Conservation (phyloP, 768 basidiomycete species). For the Mycena amicta region DNA sequence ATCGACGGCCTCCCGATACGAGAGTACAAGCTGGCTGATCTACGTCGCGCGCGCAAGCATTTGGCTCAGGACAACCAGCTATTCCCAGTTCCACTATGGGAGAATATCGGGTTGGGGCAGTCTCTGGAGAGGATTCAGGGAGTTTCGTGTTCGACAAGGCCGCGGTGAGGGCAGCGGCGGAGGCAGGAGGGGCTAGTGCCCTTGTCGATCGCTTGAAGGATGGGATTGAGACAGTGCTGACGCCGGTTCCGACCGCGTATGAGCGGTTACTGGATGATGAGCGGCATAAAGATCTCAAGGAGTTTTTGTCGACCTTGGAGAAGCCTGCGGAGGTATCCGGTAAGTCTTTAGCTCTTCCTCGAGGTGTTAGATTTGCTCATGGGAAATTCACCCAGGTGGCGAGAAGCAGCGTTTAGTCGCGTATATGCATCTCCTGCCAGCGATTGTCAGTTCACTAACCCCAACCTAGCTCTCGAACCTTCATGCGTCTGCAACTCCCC, state of each 20-base stretch:
- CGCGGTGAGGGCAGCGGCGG: slow-evolving; percentile 3
- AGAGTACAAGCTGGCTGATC: slow-evolving; percentile 28
- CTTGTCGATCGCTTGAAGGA: slow-evolving; percentile 9
- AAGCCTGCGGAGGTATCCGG: slow-evolving; percentile 9
- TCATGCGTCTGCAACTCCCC: slow-evolving; percentile 13
- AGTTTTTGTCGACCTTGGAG: slow-evolving; percentile 3
- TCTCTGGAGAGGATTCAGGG: neutral
- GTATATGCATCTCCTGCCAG: neutral
- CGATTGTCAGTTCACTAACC: neutral
- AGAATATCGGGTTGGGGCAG: slow-evolving; percentile 40
- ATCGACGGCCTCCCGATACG: slow-evolving; percentile 35
- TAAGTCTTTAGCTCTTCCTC: too few relatives aligned
- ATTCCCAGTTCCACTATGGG: slow-evolving; percentile 37
- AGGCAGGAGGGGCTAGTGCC: slow-evolving; percentile 2
- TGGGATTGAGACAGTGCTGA: slow-evolving; percentile 6
- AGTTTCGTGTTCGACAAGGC: neutral
- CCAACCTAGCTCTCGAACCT: slow-evolving; percentile 9
- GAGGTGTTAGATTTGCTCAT: too few relatives aligned
- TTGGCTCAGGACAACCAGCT: slow-evolving; percentile 40
- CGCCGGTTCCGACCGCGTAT: neutral
- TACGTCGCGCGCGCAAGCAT: slow-evolving; percentile 34
- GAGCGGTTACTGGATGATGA: slow-evolving; percentile 6
- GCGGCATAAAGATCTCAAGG: slow-evolving; percentile 5
- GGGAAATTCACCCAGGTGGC: slow-evolving; percentile 5
- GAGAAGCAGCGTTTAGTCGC: slow-evolving; percentile 13